Evolutionary conservation across 2,329 filamentous ascomycete species (phyloP).

Genomic region (Chaetomiaceae sp.): DNA sequence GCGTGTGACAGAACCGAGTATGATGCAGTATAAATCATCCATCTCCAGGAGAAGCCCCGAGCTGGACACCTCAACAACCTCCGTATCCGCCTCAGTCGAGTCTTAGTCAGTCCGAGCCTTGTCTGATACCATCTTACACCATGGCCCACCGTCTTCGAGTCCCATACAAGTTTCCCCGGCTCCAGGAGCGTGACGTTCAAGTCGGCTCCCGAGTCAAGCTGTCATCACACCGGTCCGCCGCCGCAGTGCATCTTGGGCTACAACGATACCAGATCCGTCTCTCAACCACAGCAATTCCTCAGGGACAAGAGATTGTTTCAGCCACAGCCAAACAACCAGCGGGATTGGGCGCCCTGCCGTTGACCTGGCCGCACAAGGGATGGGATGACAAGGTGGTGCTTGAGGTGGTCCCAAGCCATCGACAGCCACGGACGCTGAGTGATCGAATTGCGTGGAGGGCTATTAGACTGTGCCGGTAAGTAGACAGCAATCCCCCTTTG

Average conservation of each 20-base stretch:
- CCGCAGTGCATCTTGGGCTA: background rate
- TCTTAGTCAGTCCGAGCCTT: too few species aligned
- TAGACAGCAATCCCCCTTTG: too few species aligned
- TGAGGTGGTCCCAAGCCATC: conserved; percentile 67
- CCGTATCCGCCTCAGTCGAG: too few species aligned
- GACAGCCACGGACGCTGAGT: conserved; percentile 63
- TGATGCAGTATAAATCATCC: conserved; percentile 1
- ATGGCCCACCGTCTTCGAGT: conserved; percentile 6
- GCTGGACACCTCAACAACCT: too few species aligned
- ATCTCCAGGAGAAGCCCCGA: background rate
- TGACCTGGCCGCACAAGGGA: conserved; percentile 60
- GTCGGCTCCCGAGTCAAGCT: background rate
- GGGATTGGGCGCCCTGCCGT: background rate
- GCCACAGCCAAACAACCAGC: background rate
- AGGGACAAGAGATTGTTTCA: background rate
- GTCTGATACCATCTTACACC: background rate
- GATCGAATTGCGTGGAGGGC: conserved; percentile 74
- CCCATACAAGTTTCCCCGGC: background rate
- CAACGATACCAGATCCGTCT: background rate
- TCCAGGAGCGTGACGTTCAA: background rate
- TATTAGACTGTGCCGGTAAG: conserved; percentile 50
- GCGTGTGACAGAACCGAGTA: background rate
- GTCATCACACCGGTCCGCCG: background rate
- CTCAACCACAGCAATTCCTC: background rate
- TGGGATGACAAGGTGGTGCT: conserved; percentile 78